These are phyloP conservation scores for Lepidium sativum DNA, from an alignment of 345 rosid genomes.

Conservation along the genomic window DNA sequence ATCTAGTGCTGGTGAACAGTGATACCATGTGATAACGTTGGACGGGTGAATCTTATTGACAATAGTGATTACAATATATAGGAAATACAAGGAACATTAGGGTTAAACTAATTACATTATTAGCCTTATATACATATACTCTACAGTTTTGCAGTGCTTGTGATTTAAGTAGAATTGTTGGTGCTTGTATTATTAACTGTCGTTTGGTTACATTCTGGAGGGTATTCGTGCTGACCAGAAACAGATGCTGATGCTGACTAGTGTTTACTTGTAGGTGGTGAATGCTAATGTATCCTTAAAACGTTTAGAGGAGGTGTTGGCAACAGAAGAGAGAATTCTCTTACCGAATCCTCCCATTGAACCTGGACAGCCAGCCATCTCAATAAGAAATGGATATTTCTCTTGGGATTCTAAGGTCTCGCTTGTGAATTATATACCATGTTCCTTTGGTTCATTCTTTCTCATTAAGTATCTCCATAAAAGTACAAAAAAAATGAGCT, in stretches of 20 bases:
- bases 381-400: slow-evolving; percentile 76
- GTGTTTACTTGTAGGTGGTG: slow-evolving; percentile 47
- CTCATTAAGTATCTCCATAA: neutral
- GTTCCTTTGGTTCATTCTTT: slow-evolving; percentile 10
- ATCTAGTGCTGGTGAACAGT: neutral
- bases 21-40: too few relatives aligned
- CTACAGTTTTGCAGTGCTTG: neutral
- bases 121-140: too few relatives aligned
- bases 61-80: too few relatives aligned
- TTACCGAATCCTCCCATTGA: slow-evolving; percentile 86
- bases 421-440: neutral
- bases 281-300: slow-evolving; percentile 96
- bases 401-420: slow-evolving; percentile 92
- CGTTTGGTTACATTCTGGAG: neutral
- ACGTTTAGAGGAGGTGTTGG: slow-evolving; percentile 86
- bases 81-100: too few relatives aligned
- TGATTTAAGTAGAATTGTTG: neutral
- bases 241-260: slow-evolving; percentile 1
- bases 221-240: neutral
- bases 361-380: slow-evolving; percentile 63
- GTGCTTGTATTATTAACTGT: neutral
- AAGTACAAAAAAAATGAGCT: neutral
- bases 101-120: too few relatives aligned
- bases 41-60: too few relatives aligned
- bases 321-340: slow-evolving; percentile 89